Evolutionary conservation across 495 filamentous ascomycete species (phyloP).

Genomic region (Aspergillus cristatus): DNA sequence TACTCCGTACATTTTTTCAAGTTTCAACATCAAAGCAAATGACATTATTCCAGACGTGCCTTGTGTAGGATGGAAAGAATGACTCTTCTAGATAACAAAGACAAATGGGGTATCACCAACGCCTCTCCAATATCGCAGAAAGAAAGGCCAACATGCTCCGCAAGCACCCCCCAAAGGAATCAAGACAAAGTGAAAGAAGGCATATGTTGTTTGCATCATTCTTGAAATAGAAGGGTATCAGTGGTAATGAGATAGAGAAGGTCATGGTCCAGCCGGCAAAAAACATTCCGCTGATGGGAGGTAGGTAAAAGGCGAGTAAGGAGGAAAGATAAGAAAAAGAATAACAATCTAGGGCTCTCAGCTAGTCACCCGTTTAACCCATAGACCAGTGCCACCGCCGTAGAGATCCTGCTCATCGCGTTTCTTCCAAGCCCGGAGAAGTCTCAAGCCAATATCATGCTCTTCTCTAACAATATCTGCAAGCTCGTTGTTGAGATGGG

Average conservation of each 20-base stretch:
- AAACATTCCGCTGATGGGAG: no score
- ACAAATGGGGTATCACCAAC: slow-evolving; percentile 14
- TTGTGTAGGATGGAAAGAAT: no score
- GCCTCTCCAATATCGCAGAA: slow-evolving; percentile 1
- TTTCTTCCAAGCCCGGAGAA: slow-evolving; percentile 73
- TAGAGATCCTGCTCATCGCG: slow-evolving; percentile 61
- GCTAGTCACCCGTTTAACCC: slow-evolving; percentile 65
- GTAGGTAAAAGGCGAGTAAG: slow-evolving; percentile 1
- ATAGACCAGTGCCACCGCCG: slow-evolving; percentile 64
- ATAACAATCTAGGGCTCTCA: slow-evolving; percentile 16
- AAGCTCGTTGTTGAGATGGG: slow-evolving; percentile 60
- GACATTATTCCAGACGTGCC: neutral
- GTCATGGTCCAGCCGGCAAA: neutral
- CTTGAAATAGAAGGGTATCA: no score
- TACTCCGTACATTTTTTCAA: no score
- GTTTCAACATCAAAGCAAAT: no score
- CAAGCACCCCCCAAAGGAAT: neutral
- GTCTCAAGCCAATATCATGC: slow-evolving; percentile 76
- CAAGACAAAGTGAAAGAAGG: neutral
- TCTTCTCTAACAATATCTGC: slow-evolving; percentile 72
- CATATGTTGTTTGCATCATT: no score
- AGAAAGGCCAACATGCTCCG: neutral
- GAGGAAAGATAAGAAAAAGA: neutral
- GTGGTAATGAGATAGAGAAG: no score
- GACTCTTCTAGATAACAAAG: no score